Evolutionary conservation across 2,329 filamentous ascomycete species (phyloP).

Genomic region (Periconia macrospinosa): DNA sequence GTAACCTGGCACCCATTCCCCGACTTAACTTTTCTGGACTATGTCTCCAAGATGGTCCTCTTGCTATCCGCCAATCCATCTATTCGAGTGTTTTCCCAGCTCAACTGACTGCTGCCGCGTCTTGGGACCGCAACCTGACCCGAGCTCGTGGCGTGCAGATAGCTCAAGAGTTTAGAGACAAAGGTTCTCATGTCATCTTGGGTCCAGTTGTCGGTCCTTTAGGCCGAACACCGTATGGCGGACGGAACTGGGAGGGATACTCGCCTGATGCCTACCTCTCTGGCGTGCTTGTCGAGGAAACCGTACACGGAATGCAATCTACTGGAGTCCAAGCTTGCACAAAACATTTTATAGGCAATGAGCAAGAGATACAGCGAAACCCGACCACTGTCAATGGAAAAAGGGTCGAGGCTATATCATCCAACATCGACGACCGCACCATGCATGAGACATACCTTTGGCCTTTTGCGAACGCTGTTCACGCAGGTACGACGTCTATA

Average conservation of each 20-base stretch:
- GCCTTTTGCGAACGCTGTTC: conserved; percentile 64
- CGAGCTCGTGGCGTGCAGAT: conserved; percentile 37
- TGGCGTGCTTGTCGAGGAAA: conserved; percentile 42
- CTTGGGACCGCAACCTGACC: conserved; percentile 44
- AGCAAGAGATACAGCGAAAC: conserved; percentile 57
- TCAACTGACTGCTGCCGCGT: conserved; percentile 40
- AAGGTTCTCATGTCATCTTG: conserved; percentile 46
- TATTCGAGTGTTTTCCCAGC: conserved; percentile 43
- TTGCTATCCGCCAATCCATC: conserved; percentile 33
- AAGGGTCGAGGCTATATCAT: conserved; percentile 58
- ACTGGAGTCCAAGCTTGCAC: conserved; percentile 46
- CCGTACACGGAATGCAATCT: conserved; percentile 43
- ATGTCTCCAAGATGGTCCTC: conserved; percentile 45
- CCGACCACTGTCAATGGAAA: conserved; percentile 36
- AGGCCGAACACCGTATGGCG: conserved; percentile 41
- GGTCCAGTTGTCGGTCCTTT: conserved; percentile 55
- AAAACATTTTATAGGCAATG: conserved; percentile 62
- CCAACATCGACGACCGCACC: conserved; percentile 64
- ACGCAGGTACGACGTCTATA: conserved; percentile 58
- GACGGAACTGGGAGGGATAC: conserved; percentile 51
- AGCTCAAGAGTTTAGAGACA: conserved; percentile 33
- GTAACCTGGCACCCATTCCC: conserved; percentile 40
- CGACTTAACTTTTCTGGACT: conserved; percentile 45
- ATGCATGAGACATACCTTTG: conserved; percentile 68
- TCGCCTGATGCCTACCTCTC: conserved; percentile 47